phyloP scores from a whole-genome alignment of 345 rosid genomes.

The Anacardium occidentale region DNA sequence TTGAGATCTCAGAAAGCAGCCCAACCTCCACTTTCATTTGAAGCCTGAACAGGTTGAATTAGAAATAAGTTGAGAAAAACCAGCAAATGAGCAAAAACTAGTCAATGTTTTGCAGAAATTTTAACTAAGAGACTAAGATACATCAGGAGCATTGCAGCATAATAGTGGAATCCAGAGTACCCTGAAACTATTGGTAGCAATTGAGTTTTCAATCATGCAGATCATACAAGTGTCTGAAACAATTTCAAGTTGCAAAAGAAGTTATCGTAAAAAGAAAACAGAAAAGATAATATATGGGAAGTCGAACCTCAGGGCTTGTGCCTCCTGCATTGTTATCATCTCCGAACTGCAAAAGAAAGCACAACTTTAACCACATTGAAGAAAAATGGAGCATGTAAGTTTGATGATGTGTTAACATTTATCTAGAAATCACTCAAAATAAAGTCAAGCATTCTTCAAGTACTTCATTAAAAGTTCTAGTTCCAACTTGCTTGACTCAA shows the following conservation, averaged over 20 bases:
- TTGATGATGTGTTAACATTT: neutral
- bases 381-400: neutral
- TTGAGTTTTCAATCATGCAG: neutral
- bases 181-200: neutral
- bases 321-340: constrained; percentile 47
- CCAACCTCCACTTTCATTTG: constrained; percentile 55
- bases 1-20: constrained; percentile 28
- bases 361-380: constrained; percentile 2
- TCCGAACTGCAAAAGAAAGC: constrained; percentile 38
- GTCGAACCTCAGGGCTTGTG: constrained; percentile 47
- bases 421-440: neutral
- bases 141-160: neutral
- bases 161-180: neutral
- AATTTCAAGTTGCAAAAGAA: neutral
- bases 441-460: neutral
- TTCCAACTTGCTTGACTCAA: neutral
- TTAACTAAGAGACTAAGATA: neutral
- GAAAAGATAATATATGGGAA: neutral
- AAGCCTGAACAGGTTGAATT: constrained; percentile 32
- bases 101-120: neutral
- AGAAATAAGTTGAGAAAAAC: neutral
- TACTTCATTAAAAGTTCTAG: neutral
- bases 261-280: neutral
- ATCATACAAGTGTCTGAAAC: neutral
- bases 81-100: neutral